Percentiles rank a stretch among this genome's conserved stretches.
Conservation (phyloP, 805 yeast species). For the Suhomyces sp. region DNA sequence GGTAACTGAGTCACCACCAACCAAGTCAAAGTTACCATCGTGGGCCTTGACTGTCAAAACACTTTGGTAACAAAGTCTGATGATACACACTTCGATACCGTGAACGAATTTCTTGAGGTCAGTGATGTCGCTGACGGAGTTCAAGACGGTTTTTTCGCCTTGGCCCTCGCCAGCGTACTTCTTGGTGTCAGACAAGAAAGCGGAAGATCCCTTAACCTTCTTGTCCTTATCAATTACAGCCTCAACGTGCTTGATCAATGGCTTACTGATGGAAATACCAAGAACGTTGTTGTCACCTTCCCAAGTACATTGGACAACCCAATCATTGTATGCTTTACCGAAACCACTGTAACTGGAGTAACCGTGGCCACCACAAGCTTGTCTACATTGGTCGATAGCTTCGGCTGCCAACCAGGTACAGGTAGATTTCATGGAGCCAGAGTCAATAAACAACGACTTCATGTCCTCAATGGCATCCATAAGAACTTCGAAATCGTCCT, state of each 20-base stretch:
- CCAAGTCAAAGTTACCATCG: slow-evolving; percentile 43
- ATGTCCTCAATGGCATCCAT: slow-evolving; percentile 33
- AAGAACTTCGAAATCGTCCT: slow-evolving; percentile 30
- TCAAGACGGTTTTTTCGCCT: slow-evolving; percentile 25
- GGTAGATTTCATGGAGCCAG: slow-evolving; percentile 44
- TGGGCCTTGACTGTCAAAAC: slow-evolving; percentile 28
- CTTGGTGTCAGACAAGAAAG: slow-evolving; percentile 37
- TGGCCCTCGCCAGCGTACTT: slow-evolving; percentile 19
- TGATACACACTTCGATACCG: slow-evolving; percentile 38
- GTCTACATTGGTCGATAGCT: slow-evolving; percentile 41
- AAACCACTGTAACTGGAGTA: slow-evolving; percentile 45
- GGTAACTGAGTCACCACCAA: slow-evolving; percentile 44
- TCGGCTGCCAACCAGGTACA: slow-evolving; percentile 45
- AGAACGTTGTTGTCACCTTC: slow-evolving; percentile 49
- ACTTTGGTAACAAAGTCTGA: slow-evolving; percentile 35
- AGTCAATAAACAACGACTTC: slow-evolving; percentile 43
- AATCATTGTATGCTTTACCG: slow-evolving; percentile 44
- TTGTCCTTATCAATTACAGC: slow-evolving; percentile 28
- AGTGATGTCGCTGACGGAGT: slow-evolving; percentile 22
- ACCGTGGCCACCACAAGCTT: slow-evolving; percentile 49
- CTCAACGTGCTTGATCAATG: slow-evolving; percentile 32
- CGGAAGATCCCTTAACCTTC: slow-evolving; percentile 44
- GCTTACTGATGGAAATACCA: slow-evolving; percentile 41
- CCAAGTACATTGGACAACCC: slow-evolving; percentile 51
- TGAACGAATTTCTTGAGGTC: slow-evolving; percentile 30